phyloP scores from a whole-genome alignment of 495 filamentous ascomycete genomes.

The Aspergillus kassunensis region DNA sequence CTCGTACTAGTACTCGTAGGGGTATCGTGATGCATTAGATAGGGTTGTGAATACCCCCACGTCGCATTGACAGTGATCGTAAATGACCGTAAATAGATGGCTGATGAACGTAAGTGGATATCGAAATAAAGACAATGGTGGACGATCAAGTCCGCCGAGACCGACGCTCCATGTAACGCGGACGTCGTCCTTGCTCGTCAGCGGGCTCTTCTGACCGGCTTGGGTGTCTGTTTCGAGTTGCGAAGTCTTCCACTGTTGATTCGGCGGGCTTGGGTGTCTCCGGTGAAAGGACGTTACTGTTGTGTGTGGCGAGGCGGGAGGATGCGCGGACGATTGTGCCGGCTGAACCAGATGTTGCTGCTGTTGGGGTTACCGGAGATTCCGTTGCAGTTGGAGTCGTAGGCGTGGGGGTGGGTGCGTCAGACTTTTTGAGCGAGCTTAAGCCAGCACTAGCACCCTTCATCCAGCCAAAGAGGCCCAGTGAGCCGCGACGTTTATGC shows the following conservation, averaged over 20 bases:
- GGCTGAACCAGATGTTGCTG: not conserved
- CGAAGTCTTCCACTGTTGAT: conserved; percentile 16
- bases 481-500: conserved; percentile 38
- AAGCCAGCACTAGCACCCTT: conserved; percentile 33
- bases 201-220: conserved; percentile 13
- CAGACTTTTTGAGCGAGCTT: conserved; percentile 25
- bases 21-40: conserved; percentile 20
- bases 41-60: not conserved
- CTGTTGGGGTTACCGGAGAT: not conserved
- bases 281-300: not conserved
- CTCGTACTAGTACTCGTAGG: conserved; percentile 11
- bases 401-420: not conserved
- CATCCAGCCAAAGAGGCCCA: conserved; percentile 44
- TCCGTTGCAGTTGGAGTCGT: conserved; percentile 6
- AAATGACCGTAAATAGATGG: not conserved
- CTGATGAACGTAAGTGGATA: not conserved
- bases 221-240: conserved; percentile 13
- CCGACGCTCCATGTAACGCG: conserved; percentile 38
- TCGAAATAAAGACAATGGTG: not conserved
- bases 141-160: conserved; percentile 25
- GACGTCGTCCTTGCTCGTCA: conserved; percentile 25
- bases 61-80: not conserved
- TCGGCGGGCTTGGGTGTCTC: not conserved
- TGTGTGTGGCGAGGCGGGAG: conserved; percentile 7
- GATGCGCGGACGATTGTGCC: conserved; percentile 1